These are phyloP conservation scores for Botrytis squamosa DNA, from an alignment of 2,329 filamentous ascomycete genomes.

Conservation along the genomic window DNA sequence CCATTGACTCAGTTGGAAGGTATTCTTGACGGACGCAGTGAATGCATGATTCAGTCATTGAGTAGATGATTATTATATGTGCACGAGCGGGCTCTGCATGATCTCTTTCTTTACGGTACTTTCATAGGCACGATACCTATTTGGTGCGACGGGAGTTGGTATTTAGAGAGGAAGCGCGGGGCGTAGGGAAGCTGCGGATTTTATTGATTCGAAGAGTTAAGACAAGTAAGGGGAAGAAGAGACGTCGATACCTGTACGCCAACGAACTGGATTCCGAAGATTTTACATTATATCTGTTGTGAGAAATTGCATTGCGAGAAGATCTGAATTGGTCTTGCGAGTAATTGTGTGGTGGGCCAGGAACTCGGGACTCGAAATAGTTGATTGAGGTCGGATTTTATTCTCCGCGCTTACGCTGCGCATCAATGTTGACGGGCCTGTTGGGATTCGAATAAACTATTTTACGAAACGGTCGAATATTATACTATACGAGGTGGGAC, in stretches of 20 bases:
- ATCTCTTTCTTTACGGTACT: neutral
- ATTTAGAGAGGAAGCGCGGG: constrained; percentile 1
- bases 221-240: neutral
- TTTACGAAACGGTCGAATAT: neutral
- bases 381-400: neutral
- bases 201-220: neutral
- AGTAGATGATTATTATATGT: neutral
- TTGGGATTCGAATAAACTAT: neutral
- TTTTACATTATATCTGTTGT: neutral
- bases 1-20: neutral
- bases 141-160: neutral
- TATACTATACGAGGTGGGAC: neutral
- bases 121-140: neutral
- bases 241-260: neutral
- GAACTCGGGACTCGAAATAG: neutral
- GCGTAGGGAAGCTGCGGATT: neutral
- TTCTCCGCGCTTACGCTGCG: neutral
- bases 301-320: neutral
- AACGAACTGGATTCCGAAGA: neutral
- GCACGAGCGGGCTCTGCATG: constrained; percentile 25
- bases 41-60: neutral
- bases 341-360: neutral
- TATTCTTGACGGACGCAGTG: neutral
- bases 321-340: neutral
- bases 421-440: neutral